These are phyloP conservation scores for Yamadazyma mexicana DNA, from an alignment of 1,139 yeast genomes.

Conservation along the genomic window DNA sequence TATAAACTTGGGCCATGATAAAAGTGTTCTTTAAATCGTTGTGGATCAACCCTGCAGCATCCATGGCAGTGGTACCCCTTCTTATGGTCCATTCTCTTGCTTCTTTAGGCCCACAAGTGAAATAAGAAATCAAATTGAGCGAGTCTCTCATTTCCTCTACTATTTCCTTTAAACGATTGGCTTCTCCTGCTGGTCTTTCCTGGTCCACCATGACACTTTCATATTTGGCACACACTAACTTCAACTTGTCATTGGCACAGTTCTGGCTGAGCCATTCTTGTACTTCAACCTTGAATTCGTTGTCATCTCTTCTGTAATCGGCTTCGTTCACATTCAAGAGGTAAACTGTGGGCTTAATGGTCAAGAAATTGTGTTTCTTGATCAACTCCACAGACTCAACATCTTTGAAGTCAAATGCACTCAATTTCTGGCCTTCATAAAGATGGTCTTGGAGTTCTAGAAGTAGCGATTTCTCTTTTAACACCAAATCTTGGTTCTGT, in stretches of 20 bases:
- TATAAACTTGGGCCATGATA: conserved; percentile 83
- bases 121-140: conserved; percentile 75
- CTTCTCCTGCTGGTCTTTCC: conserved; percentile 14
- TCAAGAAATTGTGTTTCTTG: conserved; percentile 59
- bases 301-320: conserved; percentile 49
- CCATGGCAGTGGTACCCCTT: conserved; percentile 76
- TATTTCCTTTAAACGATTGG: conserved; percentile 45
- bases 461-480: conserved; percentile 47
- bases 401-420: conserved; percentile 48
- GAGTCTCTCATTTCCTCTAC: conserved; percentile 66
- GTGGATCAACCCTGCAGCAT: conserved; percentile 93
- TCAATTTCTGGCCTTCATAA: conserved; percentile 59
- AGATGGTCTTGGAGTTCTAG: conserved; percentile 50
- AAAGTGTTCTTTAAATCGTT: conserved; percentile 84
- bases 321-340: conserved; percentile 57
- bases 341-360: conserved; percentile 70
- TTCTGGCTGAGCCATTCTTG: conserved; percentile 53
- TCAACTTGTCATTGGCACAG: conserved; percentile 55
- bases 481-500: conserved; percentile 27
- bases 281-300: conserved; percentile 47
- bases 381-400: conserved; percentile 55
- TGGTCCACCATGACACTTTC: conserved; percentile 40
- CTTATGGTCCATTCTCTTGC: conserved; percentile 92
- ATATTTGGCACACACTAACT: conserved; percentile 60
- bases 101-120: conserved; percentile 89